phyloP scores from a whole-genome alignment of 1,284 basidiomycete genomes.

The Cystobasidium slooffiae region DNA sequence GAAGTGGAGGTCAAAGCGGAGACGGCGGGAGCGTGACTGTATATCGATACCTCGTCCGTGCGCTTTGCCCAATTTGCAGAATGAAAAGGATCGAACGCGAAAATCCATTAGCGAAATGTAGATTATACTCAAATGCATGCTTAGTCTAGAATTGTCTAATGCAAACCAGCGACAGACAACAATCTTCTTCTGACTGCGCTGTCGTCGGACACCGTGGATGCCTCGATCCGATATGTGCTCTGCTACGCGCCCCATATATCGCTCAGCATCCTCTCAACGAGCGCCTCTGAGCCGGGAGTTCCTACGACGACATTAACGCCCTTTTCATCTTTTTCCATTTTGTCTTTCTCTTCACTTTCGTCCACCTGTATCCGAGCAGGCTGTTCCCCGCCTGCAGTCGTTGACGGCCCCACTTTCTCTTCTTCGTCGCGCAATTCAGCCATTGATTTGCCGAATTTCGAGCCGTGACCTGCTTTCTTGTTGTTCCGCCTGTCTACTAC shows the following conservation, averaged over 20 bases:
- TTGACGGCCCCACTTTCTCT: not conserved
- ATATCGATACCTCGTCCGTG: too few species aligned
- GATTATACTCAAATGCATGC: too few species aligned
- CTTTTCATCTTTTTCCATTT: not conserved
- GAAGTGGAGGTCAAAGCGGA: not conserved
- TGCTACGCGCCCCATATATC: slow-evolving; percentile 35
- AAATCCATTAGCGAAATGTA: too few species aligned
- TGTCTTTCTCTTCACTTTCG: not conserved
- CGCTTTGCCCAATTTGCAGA: too few species aligned
- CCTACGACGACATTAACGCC: slow-evolving; percentile 36
- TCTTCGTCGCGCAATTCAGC: slow-evolving; percentile 24
- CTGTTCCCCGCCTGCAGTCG: not conserved
- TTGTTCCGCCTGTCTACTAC: slow-evolving; percentile 34
- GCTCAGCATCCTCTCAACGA: slow-evolving; percentile 27
- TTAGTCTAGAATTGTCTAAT: too few species aligned
- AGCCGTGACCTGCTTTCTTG: slow-evolving; percentile 12
- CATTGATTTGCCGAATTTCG: slow-evolving; percentile 20
- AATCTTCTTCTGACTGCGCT: too few species aligned
- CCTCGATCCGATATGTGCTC: not conserved
- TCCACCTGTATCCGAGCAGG: slow-evolving; percentile 35
- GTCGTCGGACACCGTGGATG: not conserved
- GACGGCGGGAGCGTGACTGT: too few species aligned
- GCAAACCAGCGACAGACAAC: too few species aligned
- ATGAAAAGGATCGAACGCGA: too few species aligned
- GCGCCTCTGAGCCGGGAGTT: slow-evolving; percentile 38